These are phyloP conservation scores for Candida odintsovae DNA, from an alignment of 805 yeast genomes.

Conservation along the genomic window DNA sequence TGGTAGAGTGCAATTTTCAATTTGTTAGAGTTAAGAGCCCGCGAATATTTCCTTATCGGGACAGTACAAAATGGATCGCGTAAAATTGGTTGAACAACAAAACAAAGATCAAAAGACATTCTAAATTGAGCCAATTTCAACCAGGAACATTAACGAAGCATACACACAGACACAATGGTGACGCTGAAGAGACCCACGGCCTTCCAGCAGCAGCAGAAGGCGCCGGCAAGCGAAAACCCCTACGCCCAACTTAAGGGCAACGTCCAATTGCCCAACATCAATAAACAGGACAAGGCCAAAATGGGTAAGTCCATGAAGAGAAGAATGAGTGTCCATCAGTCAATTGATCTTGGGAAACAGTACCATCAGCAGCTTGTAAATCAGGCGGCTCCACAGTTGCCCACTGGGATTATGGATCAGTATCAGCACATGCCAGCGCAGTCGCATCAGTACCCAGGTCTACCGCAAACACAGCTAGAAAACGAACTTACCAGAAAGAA, in stretches of 20 bases:
- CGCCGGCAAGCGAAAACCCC: constrained; percentile 13
- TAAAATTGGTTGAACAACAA: too few species aligned
- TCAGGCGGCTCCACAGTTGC: constrained; percentile 25
- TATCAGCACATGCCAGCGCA: constrained; percentile 8
- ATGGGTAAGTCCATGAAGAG: constrained; percentile 38
- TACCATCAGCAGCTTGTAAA: constrained; percentile 3
- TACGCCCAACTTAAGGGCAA: constrained; percentile 17
- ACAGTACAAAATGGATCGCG: too few species aligned
- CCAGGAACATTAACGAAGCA: too few species aligned
- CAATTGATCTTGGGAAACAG: constrained; percentile 13
- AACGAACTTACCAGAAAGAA: constrained; percentile 2
- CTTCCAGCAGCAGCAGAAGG: background rate
- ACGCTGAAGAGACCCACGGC: constrained; percentile 6
- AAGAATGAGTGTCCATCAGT: constrained; percentile 36
- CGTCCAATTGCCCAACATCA: constrained; percentile 27
- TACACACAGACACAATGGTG: constrained; percentile 5
- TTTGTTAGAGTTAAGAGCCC: background rate
- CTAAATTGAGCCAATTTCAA: too few species aligned
- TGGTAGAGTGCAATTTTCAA: background rate
- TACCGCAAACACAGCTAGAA: constrained; percentile 4
- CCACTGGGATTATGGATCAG: constrained; percentile 17
- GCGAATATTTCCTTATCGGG: background rate
- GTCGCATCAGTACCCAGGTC: constrained; percentile 3
- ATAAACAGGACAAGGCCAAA: constrained; percentile 30
- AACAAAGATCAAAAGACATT: background rate